Conservation (phyloP, 2,329 filamentous ascomycete species). For the Talaromyces verruculosus region DNA sequence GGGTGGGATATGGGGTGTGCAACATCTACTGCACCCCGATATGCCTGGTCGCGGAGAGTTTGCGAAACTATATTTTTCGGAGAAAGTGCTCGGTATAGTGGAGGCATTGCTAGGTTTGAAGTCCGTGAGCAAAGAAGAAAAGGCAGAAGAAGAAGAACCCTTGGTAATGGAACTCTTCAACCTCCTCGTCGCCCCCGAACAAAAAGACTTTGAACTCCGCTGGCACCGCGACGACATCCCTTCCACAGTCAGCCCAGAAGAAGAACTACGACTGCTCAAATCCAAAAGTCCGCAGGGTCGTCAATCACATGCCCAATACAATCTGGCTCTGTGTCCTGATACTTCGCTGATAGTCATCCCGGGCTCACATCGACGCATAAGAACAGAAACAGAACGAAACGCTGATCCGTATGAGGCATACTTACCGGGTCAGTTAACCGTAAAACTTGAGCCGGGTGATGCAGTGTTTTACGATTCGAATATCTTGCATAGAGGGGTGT, state of each 20-base stretch:
- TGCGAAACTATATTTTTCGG: conserved; percentile 69
- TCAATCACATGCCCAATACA: conserved; percentile 81
- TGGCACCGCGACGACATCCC: conserved; percentile 87
- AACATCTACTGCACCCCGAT: conserved; percentile 75
- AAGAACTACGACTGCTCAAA: conserved; percentile 64
- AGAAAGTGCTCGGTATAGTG: conserved; percentile 62
- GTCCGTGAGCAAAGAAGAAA: conserved; percentile 26
- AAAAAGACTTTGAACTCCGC: conserved; percentile 67
- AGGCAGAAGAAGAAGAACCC: conserved; percentile 52
- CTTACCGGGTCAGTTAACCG: conserved; percentile 64
- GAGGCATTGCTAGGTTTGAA: conserved; percentile 60
- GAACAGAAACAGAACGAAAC: conserved; percentile 67
- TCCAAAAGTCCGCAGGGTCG: conserved; percentile 45
- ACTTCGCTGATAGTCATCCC: conserved; percentile 73
- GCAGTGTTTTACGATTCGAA: conserved; percentile 89
- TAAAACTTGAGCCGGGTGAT: conserved; percentile 70
- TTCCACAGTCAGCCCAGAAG: conserved; percentile 61
- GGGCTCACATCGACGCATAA: conserved; percentile 68
- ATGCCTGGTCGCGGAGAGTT: conserved; percentile 65
- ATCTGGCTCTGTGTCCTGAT: conserved; percentile 77
- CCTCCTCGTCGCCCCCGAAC: conserved; percentile 70
- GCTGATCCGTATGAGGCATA: conserved; percentile 64
- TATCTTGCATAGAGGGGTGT: conserved; percentile 60
- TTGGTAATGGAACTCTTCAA: conserved; percentile 89
- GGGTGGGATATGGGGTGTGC: conserved; percentile 82